A percentile compares a stretch with the other conserved stretches of the same genome.
Conservation (phyloP, 768 basidiomycete species). For the Macrolepiota albuminosa region DNA sequence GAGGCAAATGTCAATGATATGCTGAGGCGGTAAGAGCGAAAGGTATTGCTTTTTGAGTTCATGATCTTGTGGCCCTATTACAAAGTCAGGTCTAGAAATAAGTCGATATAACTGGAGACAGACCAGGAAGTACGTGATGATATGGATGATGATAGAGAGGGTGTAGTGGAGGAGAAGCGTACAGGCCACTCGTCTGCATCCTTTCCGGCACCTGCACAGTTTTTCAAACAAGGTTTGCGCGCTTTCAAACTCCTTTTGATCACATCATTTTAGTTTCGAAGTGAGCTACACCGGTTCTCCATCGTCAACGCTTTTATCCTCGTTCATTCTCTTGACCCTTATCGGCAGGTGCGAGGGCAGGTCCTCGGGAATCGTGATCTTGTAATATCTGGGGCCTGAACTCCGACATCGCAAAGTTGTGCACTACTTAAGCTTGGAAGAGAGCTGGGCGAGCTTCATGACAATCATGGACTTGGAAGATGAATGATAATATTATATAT, state of each 20-base stretch:
- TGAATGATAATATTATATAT: too few species aligned
- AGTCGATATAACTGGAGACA: conserved; percentile 15
- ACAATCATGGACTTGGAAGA: too few species aligned
- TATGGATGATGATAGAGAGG: conserved; percentile 32
- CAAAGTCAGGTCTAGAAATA: conserved; percentile 13
- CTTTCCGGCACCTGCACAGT: conserved; percentile 66
- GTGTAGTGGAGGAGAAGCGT: conserved; percentile 29
- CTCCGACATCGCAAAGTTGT: too few species aligned
- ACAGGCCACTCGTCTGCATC: conserved; percentile 50
- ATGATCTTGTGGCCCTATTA: conserved; percentile 40
- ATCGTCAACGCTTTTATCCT: too few species aligned
- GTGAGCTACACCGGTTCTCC: too few species aligned
- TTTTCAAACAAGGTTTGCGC: conserved; percentile 58
- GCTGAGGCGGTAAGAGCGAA: conserved; percentile 56
- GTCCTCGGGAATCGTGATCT: too few species aligned
- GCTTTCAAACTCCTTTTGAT: conserved; percentile 7
- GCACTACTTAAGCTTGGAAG: too few species aligned
- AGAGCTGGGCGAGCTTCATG: too few species aligned
- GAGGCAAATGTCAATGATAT: conserved; percentile 79
- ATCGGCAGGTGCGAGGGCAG: too few species aligned
- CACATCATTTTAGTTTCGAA: background rate
- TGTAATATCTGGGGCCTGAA: too few species aligned
- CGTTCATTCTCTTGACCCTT: too few species aligned
- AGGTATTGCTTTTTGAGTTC: conserved; percentile 72
- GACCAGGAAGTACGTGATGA: conserved; percentile 28